Percentiles rank a stretch among this genome's conserved stretches.
These are phyloP conservation scores for Beta vulgaris DNA, from an alignment of 148 eudicot species.

Conservation along the genomic window DNA sequence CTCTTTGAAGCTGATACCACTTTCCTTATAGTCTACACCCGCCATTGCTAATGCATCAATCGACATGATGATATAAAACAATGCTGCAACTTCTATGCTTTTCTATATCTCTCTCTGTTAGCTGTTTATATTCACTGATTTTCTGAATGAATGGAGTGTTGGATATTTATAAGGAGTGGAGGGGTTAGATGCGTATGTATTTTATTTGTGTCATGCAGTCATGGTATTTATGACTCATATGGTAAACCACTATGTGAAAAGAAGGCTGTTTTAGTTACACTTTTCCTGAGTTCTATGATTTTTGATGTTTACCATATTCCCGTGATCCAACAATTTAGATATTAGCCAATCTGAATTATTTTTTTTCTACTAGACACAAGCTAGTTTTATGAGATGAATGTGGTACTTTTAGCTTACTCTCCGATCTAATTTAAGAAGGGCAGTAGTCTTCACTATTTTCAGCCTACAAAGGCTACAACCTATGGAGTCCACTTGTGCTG, in stretches of 20 bases:
- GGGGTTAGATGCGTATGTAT: background rate
- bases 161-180: background rate
- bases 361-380: too few relatives aligned
- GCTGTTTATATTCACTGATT: background rate
- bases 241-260: background rate
- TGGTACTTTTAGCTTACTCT: background rate
- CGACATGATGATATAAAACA: too few relatives aligned
- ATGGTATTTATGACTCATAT: slow-evolving; percentile 2
- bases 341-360: too few relatives aligned
- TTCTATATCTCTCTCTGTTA: background rate
- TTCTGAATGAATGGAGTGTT: background rate
- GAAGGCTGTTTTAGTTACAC: slow-evolving; percentile 9
- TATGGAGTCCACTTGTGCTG: background rate
- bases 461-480: background rate
- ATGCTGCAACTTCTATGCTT: too few relatives aligned
- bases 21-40: slow-evolving; percentile 32
- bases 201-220: too few relatives aligned
- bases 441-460: too few relatives aligned
- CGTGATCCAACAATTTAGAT: background rate
- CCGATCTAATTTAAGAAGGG: too few relatives aligned
- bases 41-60: slow-evolving; percentile 47
- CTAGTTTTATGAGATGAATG: background rate
- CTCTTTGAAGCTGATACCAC: slow-evolving; percentile 13
- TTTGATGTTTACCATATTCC: background rate
- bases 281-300: background rate